phyloP scores from a whole-genome alignment of 768 basidiomycete species.

The Boletus sp. region DNA sequence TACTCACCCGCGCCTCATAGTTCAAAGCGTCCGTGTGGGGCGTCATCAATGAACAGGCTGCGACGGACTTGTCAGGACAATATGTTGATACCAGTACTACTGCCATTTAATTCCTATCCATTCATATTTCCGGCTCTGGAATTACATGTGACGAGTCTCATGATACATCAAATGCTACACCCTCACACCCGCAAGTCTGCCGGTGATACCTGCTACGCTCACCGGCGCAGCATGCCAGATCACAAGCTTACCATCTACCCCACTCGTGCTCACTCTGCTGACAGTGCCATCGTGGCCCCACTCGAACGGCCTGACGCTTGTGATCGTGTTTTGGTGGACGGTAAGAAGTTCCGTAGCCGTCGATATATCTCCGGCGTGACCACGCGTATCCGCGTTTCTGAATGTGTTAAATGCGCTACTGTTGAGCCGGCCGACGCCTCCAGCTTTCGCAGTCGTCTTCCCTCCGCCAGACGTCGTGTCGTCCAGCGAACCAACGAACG shows the following conservation, averaged over 20 bases:
- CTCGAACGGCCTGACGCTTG: slow-evolving; percentile 80
- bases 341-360: slow-evolving; percentile 79
- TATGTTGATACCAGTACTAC: slow-evolving; percentile 16
- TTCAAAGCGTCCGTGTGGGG: slow-evolving; percentile 98
- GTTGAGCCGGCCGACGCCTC: slow-evolving; percentile 74
- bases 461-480: slow-evolving; percentile 52
- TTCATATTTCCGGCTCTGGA: too few relatives aligned
- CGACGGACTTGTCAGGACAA: slow-evolving; percentile 15
- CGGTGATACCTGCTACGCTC: slow-evolving; percentile 40
- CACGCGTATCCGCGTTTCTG: slow-evolving; percentile 85
- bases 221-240: slow-evolving; percentile 82
- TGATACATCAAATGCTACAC: slow-evolving; percentile 25
- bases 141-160: background rate
- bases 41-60: slow-evolving; percentile 78
- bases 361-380: slow-evolving; percentile 34
- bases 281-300: slow-evolving; percentile 51
- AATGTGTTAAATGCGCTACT: slow-evolving; percentile 94
- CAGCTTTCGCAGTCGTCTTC: slow-evolving; percentile 40
- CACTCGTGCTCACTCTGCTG: slow-evolving; percentile 80
- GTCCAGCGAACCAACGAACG: slow-evolving; percentile 77
- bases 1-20: slow-evolving; percentile 37
- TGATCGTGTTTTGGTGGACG: slow-evolving; percentile 98
- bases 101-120: slow-evolving; percentile 8
- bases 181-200: slow-evolving; percentile 50
- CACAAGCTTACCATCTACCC: slow-evolving; percentile 90